Conservation (phyloP, 2,329 filamentous ascomycete species). For the Fonsecaea pedrosoi region DNA sequence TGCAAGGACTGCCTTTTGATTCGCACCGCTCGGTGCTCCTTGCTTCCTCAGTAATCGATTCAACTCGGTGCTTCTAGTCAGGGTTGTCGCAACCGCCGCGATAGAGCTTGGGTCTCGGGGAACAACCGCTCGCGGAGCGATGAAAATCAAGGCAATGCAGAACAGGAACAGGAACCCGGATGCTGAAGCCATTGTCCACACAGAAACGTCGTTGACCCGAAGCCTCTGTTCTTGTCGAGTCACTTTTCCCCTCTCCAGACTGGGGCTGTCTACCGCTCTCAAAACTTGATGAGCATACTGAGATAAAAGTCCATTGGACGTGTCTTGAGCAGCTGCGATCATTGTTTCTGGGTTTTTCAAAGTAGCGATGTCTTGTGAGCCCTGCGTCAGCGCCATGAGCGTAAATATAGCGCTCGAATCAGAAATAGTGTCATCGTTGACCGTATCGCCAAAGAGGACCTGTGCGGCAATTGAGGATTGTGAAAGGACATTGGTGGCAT, state of each 20-base stretch:
- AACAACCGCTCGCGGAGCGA: slow-evolving; percentile 37
- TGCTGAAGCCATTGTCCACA: slow-evolving; percentile 34
- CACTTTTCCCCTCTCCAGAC: slow-evolving; percentile 26
- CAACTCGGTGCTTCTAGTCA: slow-evolving; percentile 38
- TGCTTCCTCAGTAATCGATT: slow-evolving; percentile 36
- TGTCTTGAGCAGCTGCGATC: slow-evolving; percentile 32
- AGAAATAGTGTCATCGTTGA: slow-evolving; percentile 24
- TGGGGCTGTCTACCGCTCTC: slow-evolving; percentile 18
- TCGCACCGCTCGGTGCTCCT: slow-evolving; percentile 29
- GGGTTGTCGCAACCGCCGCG: slow-evolving; percentile 33
- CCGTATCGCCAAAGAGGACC: slow-evolving; percentile 33
- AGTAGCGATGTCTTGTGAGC: slow-evolving; percentile 26
- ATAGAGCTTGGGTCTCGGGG: slow-evolving; percentile 40
- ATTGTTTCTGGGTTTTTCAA: slow-evolving; percentile 35
- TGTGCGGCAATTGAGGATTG: slow-evolving; percentile 28
- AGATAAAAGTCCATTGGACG: slow-evolving; percentile 37
- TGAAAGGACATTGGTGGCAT: slow-evolving; percentile 34
- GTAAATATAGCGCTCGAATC: slow-evolving; percentile 34
- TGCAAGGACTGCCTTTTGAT: slow-evolving; percentile 35
- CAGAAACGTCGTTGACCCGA: slow-evolving; percentile 37
- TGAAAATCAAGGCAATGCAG: slow-evolving; percentile 34
- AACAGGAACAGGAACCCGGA: slow-evolving; percentile 33
- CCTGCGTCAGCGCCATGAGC: slow-evolving; percentile 35
- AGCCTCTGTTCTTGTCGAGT: slow-evolving; percentile 28
- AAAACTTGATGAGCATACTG: slow-evolving; percentile 37